phyloP scores from a whole-genome alignment of 306 rosid genomes.

The Pyrus pyrifolia region DNA sequence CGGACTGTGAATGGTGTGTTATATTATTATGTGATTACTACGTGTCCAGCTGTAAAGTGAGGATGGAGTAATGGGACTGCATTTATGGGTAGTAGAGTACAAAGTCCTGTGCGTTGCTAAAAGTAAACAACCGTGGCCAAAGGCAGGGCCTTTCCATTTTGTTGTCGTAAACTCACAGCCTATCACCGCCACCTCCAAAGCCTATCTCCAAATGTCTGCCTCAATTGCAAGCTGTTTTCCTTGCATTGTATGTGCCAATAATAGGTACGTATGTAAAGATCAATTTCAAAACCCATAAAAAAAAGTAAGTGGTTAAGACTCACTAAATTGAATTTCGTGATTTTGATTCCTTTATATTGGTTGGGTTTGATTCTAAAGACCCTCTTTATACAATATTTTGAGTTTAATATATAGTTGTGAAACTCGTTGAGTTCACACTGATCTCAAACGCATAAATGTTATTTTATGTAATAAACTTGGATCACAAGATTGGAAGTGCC shows the following conservation, averaged over 20 bases:
- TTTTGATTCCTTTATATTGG: too few species aligned
- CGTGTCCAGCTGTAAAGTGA: conserved; percentile 29
- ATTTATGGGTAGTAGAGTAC: background rate
- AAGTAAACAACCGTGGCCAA: background rate
- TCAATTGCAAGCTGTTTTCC: background rate
- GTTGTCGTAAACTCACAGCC: background rate
- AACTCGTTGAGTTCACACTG: too few species aligned
- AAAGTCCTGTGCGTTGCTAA: conserved; percentile 1
- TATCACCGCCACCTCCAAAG: background rate
- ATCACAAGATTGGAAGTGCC: too few species aligned
- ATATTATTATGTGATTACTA: conserved; percentile 1
- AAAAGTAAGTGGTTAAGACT: background rate
- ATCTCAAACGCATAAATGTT: too few species aligned
- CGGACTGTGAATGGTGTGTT: background rate
- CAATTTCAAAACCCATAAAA: background rate
- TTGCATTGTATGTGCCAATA: background rate
- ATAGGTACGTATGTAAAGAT: background rate
- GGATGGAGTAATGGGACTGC: background rate
- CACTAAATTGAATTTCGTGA: too few species aligned
- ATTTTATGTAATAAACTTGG: too few species aligned
- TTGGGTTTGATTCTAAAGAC: too few species aligned
- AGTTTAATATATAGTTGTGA: too few species aligned
- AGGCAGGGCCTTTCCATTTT: background rate
- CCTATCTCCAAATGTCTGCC: background rate
- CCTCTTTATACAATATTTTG: too few species aligned